phyloP scores from a whole-genome alignment of 1,284 basidiomycete species.

The Ustilago trichophora region DNA sequence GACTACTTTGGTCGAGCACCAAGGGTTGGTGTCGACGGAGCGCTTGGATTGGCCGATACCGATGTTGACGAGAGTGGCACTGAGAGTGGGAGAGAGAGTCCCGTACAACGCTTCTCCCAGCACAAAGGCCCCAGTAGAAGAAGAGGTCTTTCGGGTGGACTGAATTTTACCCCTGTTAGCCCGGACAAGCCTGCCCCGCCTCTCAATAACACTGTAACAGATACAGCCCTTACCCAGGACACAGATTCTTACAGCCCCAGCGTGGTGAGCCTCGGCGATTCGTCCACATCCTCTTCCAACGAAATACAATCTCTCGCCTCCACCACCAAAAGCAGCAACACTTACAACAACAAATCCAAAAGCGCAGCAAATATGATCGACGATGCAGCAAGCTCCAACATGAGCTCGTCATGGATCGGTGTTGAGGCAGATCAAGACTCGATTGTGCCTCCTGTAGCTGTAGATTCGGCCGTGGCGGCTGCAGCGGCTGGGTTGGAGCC shows the following conservation, averaged over 20 bases:
- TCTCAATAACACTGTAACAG: too few species aligned
- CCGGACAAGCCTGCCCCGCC: neutral
- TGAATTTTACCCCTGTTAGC: slow-evolving; percentile 47
- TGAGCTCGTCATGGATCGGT: slow-evolving; percentile 49
- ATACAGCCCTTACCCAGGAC: neutral
- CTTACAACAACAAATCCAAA: too few species aligned
- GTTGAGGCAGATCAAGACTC: slow-evolving; percentile 14
- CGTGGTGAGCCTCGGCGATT: slow-evolving; percentile 32
- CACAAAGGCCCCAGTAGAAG: slow-evolving; percentile 1
- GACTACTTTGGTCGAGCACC: slow-evolving; percentile 44
- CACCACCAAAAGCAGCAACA: too few species aligned
- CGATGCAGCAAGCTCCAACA: slow-evolving; percentile 12
- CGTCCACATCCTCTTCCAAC: slow-evolving; percentile 8
- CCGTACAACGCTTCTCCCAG: slow-evolving; percentile 20
- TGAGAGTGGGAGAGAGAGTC: slow-evolving; percentile 48
- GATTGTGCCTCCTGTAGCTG: neutral
- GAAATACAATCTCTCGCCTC: too few species aligned
- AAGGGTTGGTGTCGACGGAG: slow-evolving; percentile 52
- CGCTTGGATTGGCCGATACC: slow-evolving; percentile 49
- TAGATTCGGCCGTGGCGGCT: slow-evolving; percentile 10
- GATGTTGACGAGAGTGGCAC: slow-evolving; percentile 55
- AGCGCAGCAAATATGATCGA: too few species aligned
- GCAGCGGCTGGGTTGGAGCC: slow-evolving; percentile 31
- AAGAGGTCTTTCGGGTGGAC: slow-evolving; percentile 28
- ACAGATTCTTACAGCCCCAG: slow-evolving; percentile 13